These are phyloP conservation scores for Sphagnurus paluster DNA, from an alignment of 1,284 basidiomycete genomes.

Conservation along the genomic window DNA sequence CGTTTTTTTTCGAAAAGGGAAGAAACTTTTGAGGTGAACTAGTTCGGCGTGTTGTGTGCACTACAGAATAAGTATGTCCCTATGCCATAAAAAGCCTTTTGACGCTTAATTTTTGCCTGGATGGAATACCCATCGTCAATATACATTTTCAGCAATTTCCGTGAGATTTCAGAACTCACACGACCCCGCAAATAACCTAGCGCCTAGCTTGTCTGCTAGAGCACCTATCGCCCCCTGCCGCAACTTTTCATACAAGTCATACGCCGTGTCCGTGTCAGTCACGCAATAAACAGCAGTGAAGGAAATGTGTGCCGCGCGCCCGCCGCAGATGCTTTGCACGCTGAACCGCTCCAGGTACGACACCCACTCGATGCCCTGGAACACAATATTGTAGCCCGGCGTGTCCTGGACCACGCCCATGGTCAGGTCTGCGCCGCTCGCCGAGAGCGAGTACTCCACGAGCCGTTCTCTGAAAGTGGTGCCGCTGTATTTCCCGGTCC, in stretches of 20 bases:
- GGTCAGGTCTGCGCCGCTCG: slow-evolving; percentile 5
- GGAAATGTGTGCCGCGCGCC: slow-evolving; percentile 4
- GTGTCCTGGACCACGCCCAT: slow-evolving; percentile 5
- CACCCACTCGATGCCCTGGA: neutral
- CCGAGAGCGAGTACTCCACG: neutral
- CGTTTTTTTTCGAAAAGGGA: no score
- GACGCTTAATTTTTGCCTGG: no score
- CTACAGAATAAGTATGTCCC: no score
- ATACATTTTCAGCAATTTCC: no score
- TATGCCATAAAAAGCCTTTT: no score
- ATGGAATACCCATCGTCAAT: no score
- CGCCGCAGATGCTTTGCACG: slow-evolving; percentile 7
- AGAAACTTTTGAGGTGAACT: no score
- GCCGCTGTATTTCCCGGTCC: slow-evolving; percentile 5
- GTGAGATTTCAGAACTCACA: no score
- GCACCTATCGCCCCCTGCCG: neutral
- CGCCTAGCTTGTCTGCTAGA: slow-evolving; percentile 2
- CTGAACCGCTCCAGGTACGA: slow-evolving; percentile 9
- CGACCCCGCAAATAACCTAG: slow-evolving; percentile 4
- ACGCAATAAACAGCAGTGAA: slow-evolving; percentile 9
- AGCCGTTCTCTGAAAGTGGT: slow-evolving; percentile 9
- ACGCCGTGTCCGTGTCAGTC: neutral
- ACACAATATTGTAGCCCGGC: neutral
- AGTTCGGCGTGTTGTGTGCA: no score
- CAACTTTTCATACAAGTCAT: neutral